Evolutionary conservation across 495 filamentous ascomycete genomes (phyloP), one percentile per base, ranked within the genome.

Genomic region (Annulohypoxylon moriforme): DNA sequence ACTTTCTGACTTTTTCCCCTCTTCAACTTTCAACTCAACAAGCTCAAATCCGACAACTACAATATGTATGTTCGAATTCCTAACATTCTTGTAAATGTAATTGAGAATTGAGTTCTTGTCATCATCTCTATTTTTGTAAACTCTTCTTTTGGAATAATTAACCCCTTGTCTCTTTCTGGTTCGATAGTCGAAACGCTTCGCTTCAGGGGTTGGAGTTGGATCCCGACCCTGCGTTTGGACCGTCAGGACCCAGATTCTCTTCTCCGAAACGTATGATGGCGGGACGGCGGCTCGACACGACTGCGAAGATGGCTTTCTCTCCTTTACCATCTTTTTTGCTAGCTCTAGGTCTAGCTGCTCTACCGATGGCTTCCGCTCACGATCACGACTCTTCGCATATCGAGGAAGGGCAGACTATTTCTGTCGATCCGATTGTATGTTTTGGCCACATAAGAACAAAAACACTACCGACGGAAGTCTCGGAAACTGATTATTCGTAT

Each of bases 401-500:
- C 65, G 88, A 89, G 47, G 91, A 96, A 71, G 95, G 94, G 59
- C 76, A 89, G 63, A 81, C 85, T 27, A 82, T 96, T 70, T 96
- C 93, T n/a, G 75, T 80, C 14, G 94, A 99, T 34, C 95, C 96
- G 0, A 89, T 99, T 71, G 94, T 95, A 88, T 61, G 91, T 86
- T 47, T 34, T 20, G 16, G 14, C n/a, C 27, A 20, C 14, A 36
- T 40, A 31, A 56, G 60, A n/a, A 5, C 36, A n/a, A 13, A n/a
- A 40, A 40, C 11, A 40, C 11, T 13, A 40, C 13, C 2, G 13
- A n/a, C 59, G 61, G 36, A 63, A 52, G 67, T 20, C 11, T 49
- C 67, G 66, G 72, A 50, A 60, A 53, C 66, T 73, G 52, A 77
- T 64, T 11, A 16, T 24, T 64, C 62, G 60, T 66, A 53, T 40